Evolutionary conservation across 441 rosid species (phyloP).

Genomic region (Adansonia grandidieri): DNA sequence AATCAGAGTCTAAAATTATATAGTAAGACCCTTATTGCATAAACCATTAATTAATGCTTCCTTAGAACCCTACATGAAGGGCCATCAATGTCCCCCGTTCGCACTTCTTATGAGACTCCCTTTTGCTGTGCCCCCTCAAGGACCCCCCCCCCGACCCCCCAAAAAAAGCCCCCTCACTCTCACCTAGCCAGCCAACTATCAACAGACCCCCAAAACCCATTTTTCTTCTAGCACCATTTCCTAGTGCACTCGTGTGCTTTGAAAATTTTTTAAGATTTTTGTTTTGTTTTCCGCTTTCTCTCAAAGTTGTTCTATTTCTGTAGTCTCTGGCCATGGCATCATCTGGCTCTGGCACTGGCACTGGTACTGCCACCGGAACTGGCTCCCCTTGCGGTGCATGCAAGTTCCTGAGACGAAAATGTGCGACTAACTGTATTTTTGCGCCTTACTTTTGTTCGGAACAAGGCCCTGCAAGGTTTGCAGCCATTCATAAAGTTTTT

Average conservation of each 20-base stretch:
- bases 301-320: neutral
- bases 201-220: slow-evolving; percentile 20
- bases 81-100: slow-evolving; percentile 65
- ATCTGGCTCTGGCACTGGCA: slow-evolving; percentile 40
- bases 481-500: slow-evolving; percentile 90
- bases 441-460: slow-evolving; percentile 93
- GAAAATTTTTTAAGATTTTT: slow-evolving; percentile 29
- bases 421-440: slow-evolving; percentile 81
- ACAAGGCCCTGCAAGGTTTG: slow-evolving; percentile 85
- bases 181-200: neutral
- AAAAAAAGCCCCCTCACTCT: neutral
- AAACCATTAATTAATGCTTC: slow-evolving; percentile 63
- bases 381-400: slow-evolving; percentile 97
- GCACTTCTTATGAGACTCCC: slow-evolving; percentile 39
- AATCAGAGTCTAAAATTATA: slow-evolving; percentile 1
- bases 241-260: slow-evolving; percentile 74
- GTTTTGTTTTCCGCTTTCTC: neutral
- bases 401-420: slow-evolving; percentile 87
- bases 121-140: slow-evolving; percentile 12
- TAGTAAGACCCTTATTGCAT: slow-evolving; percentile 21
- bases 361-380: slow-evolving; percentile 17
- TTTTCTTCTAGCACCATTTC: slow-evolving; percentile 55
- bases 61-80: slow-evolving; percentile 59
- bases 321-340: slow-evolving; percentile 48
- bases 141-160: too few species aligned